Conservation (phyloP, 1,284 basidiomycete species). For the Stereum hirsutum region DNA sequence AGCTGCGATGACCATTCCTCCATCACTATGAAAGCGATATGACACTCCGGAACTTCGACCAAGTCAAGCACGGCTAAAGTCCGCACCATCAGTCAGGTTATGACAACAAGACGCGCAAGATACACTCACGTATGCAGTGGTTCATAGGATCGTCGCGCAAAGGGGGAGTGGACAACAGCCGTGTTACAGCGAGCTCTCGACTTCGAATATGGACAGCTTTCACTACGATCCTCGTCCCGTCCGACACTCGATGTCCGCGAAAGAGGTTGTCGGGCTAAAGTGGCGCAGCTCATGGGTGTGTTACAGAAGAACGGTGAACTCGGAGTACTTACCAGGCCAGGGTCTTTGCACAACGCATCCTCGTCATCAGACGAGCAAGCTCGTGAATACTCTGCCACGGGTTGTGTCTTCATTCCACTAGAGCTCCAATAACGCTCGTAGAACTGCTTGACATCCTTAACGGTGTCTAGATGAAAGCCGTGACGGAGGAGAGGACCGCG, state of each 20-base stretch:
- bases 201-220: slow-evolving; percentile 59
- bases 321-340: slow-evolving; percentile 56
- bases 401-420: slow-evolving; percentile 16
- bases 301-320: neutral
- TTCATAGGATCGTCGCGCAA: slow-evolving; percentile 54
- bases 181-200: slow-evolving; percentile 51
- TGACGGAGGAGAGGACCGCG: slow-evolving; percentile 33
- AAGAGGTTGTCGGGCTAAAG: slow-evolving; percentile 61
- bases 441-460: slow-evolving; percentile 49
- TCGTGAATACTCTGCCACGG: slow-evolving; percentile 26
- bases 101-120: neutral
- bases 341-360: slow-evolving; percentile 55
- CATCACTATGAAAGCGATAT: slow-evolving; percentile 63
- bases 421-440: slow-evolving; percentile 31
- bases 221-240: slow-evolving; percentile 46
- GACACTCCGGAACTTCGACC: slow-evolving; percentile 42
- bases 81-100: neutral
- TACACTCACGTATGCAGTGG: slow-evolving; percentile 60
- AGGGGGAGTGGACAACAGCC: slow-evolving; percentile 39
- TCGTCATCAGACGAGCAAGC: slow-evolving; percentile 33
- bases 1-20: slow-evolving; percentile 68
- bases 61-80: slow-evolving; percentile 52
- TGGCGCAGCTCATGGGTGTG: neutral
- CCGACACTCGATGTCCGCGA: slow-evolving; percentile 43
- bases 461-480: slow-evolving; percentile 59